Base-by-base conservation (phyloP, 1,139 yeast species). In the Pneumocystis wakefieldiae region DNA sequence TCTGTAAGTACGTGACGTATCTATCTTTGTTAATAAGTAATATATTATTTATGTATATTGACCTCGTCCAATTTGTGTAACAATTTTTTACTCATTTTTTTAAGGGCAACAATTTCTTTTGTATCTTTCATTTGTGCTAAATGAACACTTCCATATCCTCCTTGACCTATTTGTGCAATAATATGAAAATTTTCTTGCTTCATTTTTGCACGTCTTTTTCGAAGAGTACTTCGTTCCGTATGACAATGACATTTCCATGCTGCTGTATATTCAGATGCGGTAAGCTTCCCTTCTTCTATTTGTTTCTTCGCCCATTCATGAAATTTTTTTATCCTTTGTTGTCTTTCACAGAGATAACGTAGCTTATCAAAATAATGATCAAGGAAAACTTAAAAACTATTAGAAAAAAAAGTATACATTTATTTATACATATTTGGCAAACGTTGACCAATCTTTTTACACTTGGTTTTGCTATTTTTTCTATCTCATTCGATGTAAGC, bases 131-230 rank as follows among this genome's bases (percentile, higher is more conserved):
- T 94, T 69, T 92, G 82, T 0, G 99, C 97, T 68, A 94, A 78
- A 71, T 88, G 94, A 19, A 94, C 98, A 76, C 90, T 96, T 32
- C 99, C 99, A 72, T 94, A 94, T 2, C 99, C 98, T 71, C 99
- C 99, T 77, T 94, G 98, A 35, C 99, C 98, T 42, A 94, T 97
- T 76, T 94, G 98, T 2, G 98, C 92, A 67, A 94, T 85, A 79
- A 91, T 88, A 73, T 90, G 94, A 73, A 94, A 94, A 74, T 94
- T 98, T 70, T 90, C 91, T 73, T 90, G 92, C 73, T 87, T 88
- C 60, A 97, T 96, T 74, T 90, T 89, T 67, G 89, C 80, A 71
- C 99, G 82, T 71, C 97, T 81, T 73, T 90, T 90, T 67, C 99
- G 82, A 70, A 94, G 77, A 63, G 84, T 80, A 6, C 89, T 91